phyloP scores from a whole-genome alignment of 331 rosid species.

The Acacia concinna region DNA sequence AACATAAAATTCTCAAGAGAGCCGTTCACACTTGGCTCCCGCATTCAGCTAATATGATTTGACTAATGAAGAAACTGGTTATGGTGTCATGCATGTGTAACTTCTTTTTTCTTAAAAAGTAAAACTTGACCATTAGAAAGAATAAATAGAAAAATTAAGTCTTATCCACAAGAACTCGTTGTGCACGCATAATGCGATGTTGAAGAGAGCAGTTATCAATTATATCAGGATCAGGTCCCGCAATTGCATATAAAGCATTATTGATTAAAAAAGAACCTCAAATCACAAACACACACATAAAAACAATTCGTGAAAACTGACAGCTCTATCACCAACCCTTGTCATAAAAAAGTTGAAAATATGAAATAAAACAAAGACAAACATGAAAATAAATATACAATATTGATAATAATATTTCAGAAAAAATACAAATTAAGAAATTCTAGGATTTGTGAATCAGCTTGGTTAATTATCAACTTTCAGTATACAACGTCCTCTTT shows the following conservation, averaged over 20 bases:
- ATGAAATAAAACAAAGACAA: constrained; percentile 11
- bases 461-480: background rate
- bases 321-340: constrained; percentile 21
- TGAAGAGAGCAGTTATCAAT: constrained; percentile 16
- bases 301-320: constrained; percentile 28
- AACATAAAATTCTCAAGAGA: constrained; percentile 23
- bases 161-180: constrained; percentile 22
- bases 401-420: background rate
- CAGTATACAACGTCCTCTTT: background rate
- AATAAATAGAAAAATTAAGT: background rate
- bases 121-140: constrained; percentile 4
- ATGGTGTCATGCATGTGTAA: background rate
- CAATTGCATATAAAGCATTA: constrained; percentile 25
- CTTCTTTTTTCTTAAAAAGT: background rate
- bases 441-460: background rate
- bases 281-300: background rate
- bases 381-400: constrained; percentile 10
- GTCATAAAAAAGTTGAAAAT: constrained; percentile 22
- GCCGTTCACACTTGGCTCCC: constrained; percentile 22
- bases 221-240: constrained; percentile 21
- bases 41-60: constrained; percentile 31
- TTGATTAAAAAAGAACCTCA: constrained; percentile 20
- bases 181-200: background rate
- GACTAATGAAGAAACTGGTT: constrained; percentile 27
- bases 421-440: background rate